Percentiles rank a stretch among this genome's conserved stretches.
phyloP scores from a whole-genome alignment of 176 grass and related monocot genomes.

The Zizania latifolia region DNA sequence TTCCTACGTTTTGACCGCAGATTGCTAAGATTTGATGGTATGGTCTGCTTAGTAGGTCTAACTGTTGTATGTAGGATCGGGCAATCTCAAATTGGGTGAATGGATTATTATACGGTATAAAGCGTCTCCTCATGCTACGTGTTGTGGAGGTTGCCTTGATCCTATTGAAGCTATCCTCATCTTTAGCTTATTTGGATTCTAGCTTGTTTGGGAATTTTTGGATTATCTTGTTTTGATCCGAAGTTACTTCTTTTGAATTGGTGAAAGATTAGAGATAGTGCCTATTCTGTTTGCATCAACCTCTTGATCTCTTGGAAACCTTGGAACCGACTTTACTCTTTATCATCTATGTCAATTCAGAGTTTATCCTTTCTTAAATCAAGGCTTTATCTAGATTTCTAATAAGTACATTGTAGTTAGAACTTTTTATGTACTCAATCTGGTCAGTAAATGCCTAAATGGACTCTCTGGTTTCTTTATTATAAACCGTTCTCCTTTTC shows the following conservation, averaged over 20 bases:
- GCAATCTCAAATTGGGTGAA: not conserved
- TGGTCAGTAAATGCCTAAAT: no score
- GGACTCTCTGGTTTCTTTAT: not conserved
- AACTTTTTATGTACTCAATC: no score
- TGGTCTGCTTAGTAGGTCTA: not conserved
- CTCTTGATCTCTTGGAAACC: not conserved
- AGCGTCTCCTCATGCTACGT: not conserved
- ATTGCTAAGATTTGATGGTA: not conserved
- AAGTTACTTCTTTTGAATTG: not conserved
- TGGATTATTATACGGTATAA: not conserved
- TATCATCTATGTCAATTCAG: not conserved
- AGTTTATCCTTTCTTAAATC: not conserved
- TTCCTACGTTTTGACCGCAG: not conserved
- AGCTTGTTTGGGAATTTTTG: no score
- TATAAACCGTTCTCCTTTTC: not conserved
- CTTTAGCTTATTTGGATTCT: not conserved
- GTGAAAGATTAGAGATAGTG: not conserved
- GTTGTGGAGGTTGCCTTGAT: not conserved
- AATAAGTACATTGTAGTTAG: not conserved
- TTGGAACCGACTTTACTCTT: not conserved
- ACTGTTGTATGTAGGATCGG: not conserved
- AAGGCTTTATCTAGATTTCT: not conserved
- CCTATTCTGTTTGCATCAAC: not conserved
- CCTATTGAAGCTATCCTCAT: not conserved
- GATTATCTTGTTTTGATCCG: not conserved